phyloP scores from a whole-genome alignment of 2,329 filamentous ascomycete genomes.

The Diaporthe eres region DNA sequence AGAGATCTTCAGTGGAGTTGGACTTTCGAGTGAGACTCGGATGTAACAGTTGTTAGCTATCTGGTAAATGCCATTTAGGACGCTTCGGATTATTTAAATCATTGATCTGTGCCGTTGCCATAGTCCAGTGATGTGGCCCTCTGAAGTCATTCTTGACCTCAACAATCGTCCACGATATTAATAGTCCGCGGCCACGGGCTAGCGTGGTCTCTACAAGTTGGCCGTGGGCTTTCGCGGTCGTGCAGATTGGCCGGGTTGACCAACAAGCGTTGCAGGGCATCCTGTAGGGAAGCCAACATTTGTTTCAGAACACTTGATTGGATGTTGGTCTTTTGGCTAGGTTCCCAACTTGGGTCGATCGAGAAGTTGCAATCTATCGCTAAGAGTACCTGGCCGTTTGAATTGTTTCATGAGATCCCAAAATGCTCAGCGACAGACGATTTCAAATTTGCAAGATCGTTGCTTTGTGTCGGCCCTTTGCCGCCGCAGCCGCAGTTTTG shows the following conservation, averaged over 20 bases:
- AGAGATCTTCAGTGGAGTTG: accelerated
- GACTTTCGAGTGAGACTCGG: no score
- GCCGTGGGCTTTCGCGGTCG: background rate
- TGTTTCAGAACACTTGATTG: constrained; percentile 1
- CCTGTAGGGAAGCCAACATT: background rate
- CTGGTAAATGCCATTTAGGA: no score
- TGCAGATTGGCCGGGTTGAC: background rate
- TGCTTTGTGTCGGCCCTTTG: background rate
- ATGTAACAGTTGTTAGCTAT: no score
- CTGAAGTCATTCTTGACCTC: no score
- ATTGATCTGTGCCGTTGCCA: background rate
- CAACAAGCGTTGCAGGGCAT: background rate
- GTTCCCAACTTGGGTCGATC: background rate
- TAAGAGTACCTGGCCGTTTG: background rate
- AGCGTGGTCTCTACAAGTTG: background rate
- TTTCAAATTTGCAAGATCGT: background rate
- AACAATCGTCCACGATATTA: background rate
- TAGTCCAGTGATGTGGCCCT: no score
- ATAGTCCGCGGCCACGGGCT: background rate
- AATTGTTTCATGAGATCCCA: background rate
- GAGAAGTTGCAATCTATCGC: background rate
- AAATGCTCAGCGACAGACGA: background rate
- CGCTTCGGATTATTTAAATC: background rate
- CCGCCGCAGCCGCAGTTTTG: no score
- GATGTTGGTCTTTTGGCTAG: background rate